Percentiles rank a stretch among this genome's conserved stretches.
These are phyloP conservation scores for Plantago ovata DNA, from an alignment of 257 asterid genomes.

Conservation along the genomic window DNA sequence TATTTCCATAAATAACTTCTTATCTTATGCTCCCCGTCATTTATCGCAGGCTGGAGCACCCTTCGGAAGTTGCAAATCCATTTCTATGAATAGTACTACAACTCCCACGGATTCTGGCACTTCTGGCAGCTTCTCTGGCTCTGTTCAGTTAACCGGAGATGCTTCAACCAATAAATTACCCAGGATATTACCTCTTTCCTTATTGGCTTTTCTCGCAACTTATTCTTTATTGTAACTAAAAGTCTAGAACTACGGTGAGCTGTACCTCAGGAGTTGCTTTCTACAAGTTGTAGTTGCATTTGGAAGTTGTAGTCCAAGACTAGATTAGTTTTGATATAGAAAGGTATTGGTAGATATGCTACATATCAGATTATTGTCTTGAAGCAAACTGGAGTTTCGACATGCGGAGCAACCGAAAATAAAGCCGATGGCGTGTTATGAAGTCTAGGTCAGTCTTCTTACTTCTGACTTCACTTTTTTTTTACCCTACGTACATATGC, in stretches of 20 bases:
- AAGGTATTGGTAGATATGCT: conserved; percentile 9
- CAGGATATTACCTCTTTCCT: conserved; percentile 21
- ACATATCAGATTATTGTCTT: conserved; percentile 16
- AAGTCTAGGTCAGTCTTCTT: conserved; percentile 23
- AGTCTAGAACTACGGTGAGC: no score
- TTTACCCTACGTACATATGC: neutral
- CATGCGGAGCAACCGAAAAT: conserved; percentile 15
- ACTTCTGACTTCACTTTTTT: conserved; percentile 1
- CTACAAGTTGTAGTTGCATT: conserved; percentile 2
- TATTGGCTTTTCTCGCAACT: conserved; percentile 25
- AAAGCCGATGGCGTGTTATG: conserved; percentile 3
- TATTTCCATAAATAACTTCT: neutral
- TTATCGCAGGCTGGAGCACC: conserved; percentile 73
- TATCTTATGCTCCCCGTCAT: neutral
- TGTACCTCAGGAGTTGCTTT: conserved; percentile 11
- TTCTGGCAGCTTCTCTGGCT: conserved; percentile 89
- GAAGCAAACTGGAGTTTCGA: conserved; percentile 8
- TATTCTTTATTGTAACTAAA: conserved; percentile 29
- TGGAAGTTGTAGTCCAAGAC: conserved; percentile 20
- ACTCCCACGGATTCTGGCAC: conserved; percentile 38
- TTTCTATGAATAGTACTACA: conserved; percentile 40
- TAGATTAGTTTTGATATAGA: conserved; percentile 21
- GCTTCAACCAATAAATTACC: conserved; percentile 43
- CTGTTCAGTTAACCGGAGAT: conserved; percentile 76
- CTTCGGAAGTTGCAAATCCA: conserved; percentile 72